Evolutionary conservation across 345 rosid species (phyloP).

Genomic region (Gossypium herbaceum): DNA sequence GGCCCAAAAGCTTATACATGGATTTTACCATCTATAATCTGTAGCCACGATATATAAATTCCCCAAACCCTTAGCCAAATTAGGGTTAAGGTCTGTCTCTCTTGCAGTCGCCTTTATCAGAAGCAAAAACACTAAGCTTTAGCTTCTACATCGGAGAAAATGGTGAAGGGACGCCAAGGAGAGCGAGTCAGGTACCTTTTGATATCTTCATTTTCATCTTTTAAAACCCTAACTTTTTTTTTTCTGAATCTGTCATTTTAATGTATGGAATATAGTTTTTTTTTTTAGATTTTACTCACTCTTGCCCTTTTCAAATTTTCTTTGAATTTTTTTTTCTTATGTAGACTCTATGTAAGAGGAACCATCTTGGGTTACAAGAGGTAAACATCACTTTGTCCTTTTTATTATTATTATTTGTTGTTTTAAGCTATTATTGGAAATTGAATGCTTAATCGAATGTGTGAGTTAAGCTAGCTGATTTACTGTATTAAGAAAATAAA

Average conservation of each 20-base stretch:
- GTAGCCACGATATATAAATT: background rate
- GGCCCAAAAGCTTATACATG: background rate
- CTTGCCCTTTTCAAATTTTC: background rate
- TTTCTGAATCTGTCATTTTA: background rate
- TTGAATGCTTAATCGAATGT: background rate
- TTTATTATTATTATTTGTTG: background rate
- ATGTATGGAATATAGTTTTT: background rate
- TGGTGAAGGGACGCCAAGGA: conserved; percentile 97
- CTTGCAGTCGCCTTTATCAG: conserved; percentile 8
- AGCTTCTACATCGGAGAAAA: conserved; percentile 29
- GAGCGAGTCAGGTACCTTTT: conserved; percentile 71
- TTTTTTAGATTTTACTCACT: background rate
- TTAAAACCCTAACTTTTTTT: background rate
- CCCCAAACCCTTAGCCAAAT: background rate
- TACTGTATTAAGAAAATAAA: background rate
- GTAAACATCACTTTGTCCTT: conserved; percentile 22
- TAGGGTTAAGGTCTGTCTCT: background rate
- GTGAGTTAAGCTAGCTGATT: background rate
- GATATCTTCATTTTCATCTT: background rate
- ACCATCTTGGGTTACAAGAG: conserved; percentile 88
- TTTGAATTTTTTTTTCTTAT: background rate
- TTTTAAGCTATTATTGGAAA: background rate
- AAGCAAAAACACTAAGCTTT: background rate
- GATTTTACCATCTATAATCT: background rate
- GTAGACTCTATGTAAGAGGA: conserved; percentile 81